Percentiles rank a stretch among this genome's conserved stretches.
These are phyloP conservation scores for Millerozyma miso DNA, from an alignment of 805 yeast genomes.

Conservation along the genomic window DNA sequence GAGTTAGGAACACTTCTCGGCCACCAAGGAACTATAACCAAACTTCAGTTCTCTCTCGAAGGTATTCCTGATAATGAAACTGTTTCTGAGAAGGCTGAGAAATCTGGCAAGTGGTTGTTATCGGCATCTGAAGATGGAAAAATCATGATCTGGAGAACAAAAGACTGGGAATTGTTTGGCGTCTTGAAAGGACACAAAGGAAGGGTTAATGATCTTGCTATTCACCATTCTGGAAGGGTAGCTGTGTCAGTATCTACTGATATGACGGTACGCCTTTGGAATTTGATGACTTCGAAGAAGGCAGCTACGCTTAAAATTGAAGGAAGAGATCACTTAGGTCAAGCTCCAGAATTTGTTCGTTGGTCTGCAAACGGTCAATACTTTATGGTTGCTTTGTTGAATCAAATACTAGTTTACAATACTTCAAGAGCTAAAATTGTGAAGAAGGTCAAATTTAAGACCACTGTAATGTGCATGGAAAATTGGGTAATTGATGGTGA, in stretches of 20 bases:
- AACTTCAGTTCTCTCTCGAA: slow-evolving; percentile 65
- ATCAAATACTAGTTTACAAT: slow-evolving; percentile 60
- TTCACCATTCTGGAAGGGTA: slow-evolving; percentile 86
- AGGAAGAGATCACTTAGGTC: slow-evolving; percentile 63
- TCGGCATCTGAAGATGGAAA: slow-evolving; percentile 91
- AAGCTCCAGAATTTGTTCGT: slow-evolving; percentile 58
- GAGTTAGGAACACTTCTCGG: slow-evolving; percentile 88
- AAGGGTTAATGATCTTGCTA: slow-evolving; percentile 77
- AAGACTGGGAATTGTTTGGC: slow-evolving; percentile 94
- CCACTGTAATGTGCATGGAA: slow-evolving; percentile 68
- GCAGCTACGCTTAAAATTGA: slow-evolving; percentile 78
- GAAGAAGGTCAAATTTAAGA: slow-evolving; percentile 46
- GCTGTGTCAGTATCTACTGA: slow-evolving; percentile 89
- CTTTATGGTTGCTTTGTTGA: slow-evolving; percentile 72
- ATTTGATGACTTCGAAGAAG: slow-evolving; percentile 91
- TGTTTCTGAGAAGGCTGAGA: slow-evolving; percentile 19
- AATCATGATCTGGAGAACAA: slow-evolving; percentile 88
- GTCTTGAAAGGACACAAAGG: slow-evolving; percentile 84
- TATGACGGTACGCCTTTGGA: slow-evolving; percentile 84
- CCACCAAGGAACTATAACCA: slow-evolving; percentile 85
- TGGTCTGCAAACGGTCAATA: slow-evolving; percentile 68
- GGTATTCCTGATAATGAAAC: slow-evolving; percentile 12
- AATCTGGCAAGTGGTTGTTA: slow-evolving; percentile 81
- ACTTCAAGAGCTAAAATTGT: slow-evolving; percentile 59
- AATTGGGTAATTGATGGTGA: slow-evolving; percentile 40